phyloP scores from a whole-genome alignment of 73 alveolate genomes.

The Diophrys appendiculata region DNA sequence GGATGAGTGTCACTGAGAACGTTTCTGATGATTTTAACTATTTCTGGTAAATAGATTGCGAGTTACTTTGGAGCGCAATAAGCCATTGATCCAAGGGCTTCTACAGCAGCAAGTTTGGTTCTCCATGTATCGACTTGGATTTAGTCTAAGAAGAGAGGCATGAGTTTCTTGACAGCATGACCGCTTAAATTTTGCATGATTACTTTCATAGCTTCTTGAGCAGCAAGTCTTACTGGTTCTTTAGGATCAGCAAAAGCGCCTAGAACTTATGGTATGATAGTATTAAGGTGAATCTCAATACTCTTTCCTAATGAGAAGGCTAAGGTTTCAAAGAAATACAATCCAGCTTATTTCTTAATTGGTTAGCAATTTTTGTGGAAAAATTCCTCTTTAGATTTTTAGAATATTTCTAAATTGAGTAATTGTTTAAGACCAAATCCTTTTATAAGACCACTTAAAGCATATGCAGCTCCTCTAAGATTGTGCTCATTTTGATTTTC shows the following conservation, averaged over 20 bases:
- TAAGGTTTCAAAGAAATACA: conserved; percentile 62
- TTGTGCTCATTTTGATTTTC: conserved; percentile 39
- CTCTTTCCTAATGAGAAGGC: conserved; percentile 60
- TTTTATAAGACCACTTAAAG: conserved; percentile 75
- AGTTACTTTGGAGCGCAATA: conserved; percentile 79
- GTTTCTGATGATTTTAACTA: conserved; percentile 69
- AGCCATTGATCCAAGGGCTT: conserved; percentile 86
- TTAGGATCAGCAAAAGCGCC: conserved; percentile 69
- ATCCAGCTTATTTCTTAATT: conserved; percentile 49
- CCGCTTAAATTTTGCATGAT: conserved; percentile 67
- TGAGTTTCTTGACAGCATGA: conserved; percentile 72
- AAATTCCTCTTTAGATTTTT: conserved; percentile 44
- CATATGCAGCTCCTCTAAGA: conserved; percentile 74
- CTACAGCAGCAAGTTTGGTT: conserved; percentile 73
- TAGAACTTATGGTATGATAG: conserved; percentile 62
- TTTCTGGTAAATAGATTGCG: conserved; percentile 66
- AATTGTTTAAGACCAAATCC: conserved; percentile 68
- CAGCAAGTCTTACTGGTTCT: conserved; percentile 65
- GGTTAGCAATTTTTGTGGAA: conserved; percentile 47
- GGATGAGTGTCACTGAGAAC: conserved; percentile 84
- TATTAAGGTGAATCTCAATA: conserved; percentile 63
- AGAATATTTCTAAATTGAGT: conserved; percentile 39
- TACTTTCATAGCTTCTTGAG: conserved; percentile 51
- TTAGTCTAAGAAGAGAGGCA: conserved; percentile 68
- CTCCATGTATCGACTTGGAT: conserved; percentile 81